Percentiles rank a stretch among this genome's conserved stretches.
Evolutionary conservation across 2,329 filamentous ascomycete species (phyloP).

Genomic region (Samsoniella hepiali): DNA sequence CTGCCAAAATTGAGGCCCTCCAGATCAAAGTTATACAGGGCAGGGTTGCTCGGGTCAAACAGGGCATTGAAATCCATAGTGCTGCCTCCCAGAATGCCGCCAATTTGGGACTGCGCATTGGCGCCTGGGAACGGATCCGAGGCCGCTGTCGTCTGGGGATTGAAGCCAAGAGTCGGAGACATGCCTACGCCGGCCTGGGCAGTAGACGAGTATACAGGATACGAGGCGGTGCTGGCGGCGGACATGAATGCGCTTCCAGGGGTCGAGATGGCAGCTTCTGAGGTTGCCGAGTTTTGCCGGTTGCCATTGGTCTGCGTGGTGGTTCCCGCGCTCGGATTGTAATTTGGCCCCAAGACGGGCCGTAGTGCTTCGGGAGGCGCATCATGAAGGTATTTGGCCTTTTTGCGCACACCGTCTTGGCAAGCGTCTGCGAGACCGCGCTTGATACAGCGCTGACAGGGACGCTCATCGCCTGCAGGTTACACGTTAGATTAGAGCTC

Average conservation of each 20-base stretch:
- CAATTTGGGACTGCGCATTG: constrained; percentile 46
- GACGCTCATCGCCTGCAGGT: constrained; percentile 80
- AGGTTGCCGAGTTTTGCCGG: constrained; percentile 43
- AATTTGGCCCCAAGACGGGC: constrained; percentile 74
- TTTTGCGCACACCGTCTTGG: constrained; percentile 95
- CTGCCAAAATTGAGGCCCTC: constrained; percentile 87
- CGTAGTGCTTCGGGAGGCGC: constrained; percentile 84
- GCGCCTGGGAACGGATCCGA: constrained; percentile 66
- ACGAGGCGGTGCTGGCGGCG: constrained; percentile 44
- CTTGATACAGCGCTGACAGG: constrained; percentile 91
- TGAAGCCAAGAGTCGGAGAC: constrained; percentile 53
- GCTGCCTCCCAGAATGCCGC: constrained; percentile 49
- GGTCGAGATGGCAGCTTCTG: constrained; percentile 42
- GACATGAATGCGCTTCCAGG: constrained; percentile 47
- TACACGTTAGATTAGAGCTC: constrained; percentile 28
- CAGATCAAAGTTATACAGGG: constrained; percentile 92
- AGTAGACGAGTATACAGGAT: constrained; percentile 48
- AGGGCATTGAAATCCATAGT: constrained; percentile 56
- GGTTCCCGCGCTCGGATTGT: constrained; percentile 54
- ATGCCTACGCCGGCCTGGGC: constrained; percentile 45
- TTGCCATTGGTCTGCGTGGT: constrained; percentile 44
- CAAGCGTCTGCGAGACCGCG: constrained; percentile 86
- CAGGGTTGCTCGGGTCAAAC: constrained; percentile 89
- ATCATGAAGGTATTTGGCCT: constrained; percentile 98
- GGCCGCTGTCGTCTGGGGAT: constrained; percentile 67